Percentiles rank a stretch among this genome's conserved stretches.
Conservation (phyloP, 495 filamentous ascomycete species). For the Aspergillus incahuasiensis region DNA sequence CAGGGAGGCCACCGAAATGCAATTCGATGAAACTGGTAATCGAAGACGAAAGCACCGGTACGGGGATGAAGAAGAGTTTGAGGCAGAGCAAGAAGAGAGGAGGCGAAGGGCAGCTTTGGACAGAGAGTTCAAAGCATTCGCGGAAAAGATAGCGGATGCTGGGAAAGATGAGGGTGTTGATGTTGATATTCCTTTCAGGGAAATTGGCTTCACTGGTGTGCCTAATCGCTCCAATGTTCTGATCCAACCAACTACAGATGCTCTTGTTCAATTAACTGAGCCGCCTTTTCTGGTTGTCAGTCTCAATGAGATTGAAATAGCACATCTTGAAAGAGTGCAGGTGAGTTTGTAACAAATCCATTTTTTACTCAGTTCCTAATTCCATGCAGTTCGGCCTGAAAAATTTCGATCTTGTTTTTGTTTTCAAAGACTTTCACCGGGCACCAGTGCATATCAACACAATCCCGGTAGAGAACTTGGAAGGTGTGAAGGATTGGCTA, state of each 20-base stretch:
- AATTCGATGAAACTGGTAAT: constrained; percentile 98
- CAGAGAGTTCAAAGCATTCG: constrained; percentile 90
- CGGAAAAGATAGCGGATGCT: constrained; percentile 95
- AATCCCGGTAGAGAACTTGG: constrained; percentile 91
- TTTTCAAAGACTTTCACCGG: constrained; percentile 93
- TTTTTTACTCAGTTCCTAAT: constrained; percentile 14
- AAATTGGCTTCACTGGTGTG: constrained; percentile 94
- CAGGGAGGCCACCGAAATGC: constrained; percentile 94
- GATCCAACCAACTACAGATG: constrained; percentile 94
- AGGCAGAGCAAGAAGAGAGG: constrained; percentile 96
- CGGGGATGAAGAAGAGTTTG: constrained; percentile 98
- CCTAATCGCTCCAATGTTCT: constrained; percentile 91
- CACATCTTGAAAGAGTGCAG: constrained; percentile 94
- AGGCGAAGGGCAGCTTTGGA: constrained; percentile 85
- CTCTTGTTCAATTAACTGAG: constrained; percentile 95
- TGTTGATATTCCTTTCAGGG: constrained; percentile 94
- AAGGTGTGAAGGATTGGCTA: constrained; percentile 96
- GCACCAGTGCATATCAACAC: constrained; percentile 92
- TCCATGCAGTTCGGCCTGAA: constrained; percentile 77
- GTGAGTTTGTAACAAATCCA: constrained; percentile 28
- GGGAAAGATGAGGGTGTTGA: constrained; percentile 77
- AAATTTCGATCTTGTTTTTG: constrained; percentile 97
- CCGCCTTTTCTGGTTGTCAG: constrained; percentile 94
- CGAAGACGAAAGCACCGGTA: constrained; percentile 97
- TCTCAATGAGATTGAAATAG: constrained; percentile 91